Base-by-base conservation (phyloP, 2,329 filamentous ascomycete species). In the Ceratocystis huliohia region DNA sequence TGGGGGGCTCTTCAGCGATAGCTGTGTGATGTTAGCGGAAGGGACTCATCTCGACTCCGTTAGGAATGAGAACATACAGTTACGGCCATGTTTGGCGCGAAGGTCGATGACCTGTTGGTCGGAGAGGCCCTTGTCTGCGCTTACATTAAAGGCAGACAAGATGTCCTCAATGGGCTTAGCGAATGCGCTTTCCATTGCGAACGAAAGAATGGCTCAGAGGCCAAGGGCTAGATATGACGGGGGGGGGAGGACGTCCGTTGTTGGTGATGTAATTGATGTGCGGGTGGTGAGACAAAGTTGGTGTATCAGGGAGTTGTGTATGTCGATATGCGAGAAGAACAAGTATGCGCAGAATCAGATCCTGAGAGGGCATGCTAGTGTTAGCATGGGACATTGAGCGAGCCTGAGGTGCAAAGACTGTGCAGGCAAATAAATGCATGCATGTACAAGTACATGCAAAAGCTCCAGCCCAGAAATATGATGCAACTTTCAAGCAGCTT, bases 1-100 rank as follows among this genome's bases (percentile, higher is more conserved):
- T 99, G 2, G 94, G 91, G 65, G 94, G 94, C 70, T 99, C 94
- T 79, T 99, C 94, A 59, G 82, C 78, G 69, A 85, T 85, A 61
- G 81, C 82, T 85, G 15, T 56, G 20, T 48, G 22, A 15, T 44
- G 56, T 62, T 44, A 67, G 61, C 28, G 53, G 13, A 41, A 41
- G 37, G 1, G 37, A 4, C 37, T 41, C 37, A 41, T 41, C 13
- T 41, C 13, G 37, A 10, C 3, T 41, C 37, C 37, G 37, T 1
- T 41, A 15, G 37, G 13, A 41, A 41, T 41, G 37, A 15, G 10
- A 41, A 41, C 64, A n/a, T 64, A 88, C 86, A 80, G 80, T 88
- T 88, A 73, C 81, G 84, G 69, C 86, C 86, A 73, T 87, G 75
- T 76, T 85, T 86, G 63, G 76, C 75, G 69, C 82, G 80, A 69